phyloP scores from a whole-genome alignment of 805 yeast genomes.

The Diddensiella caesifluorescens region DNA sequence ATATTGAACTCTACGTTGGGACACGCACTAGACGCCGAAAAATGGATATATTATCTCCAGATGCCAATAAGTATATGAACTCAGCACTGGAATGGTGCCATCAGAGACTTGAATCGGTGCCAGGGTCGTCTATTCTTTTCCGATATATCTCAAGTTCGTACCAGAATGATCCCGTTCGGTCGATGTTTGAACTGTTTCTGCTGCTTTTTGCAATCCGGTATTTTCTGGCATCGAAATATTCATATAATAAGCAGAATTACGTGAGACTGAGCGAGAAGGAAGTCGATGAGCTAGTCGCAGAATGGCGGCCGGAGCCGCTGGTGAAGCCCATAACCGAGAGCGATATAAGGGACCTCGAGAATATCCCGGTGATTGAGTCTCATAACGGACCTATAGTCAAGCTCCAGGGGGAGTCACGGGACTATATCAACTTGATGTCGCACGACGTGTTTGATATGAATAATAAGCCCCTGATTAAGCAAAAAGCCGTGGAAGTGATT shows the following conservation, averaged over 20 bases:
- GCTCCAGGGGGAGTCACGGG: constrained; percentile 27
- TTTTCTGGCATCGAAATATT: constrained; percentile 71
- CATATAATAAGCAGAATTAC: constrained; percentile 65
- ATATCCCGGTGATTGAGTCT: constrained; percentile 58
- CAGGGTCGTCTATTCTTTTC: constrained; percentile 37
- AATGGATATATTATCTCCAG: constrained; percentile 23
- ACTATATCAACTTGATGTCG: constrained; percentile 55
- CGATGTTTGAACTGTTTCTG: constrained; percentile 70
- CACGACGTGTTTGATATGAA: constrained; percentile 67
- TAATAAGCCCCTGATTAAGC: constrained; percentile 40
- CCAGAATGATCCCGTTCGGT: constrained; percentile 89
- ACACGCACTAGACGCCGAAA: neutral
- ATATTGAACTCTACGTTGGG: too few relatives aligned
- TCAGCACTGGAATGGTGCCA: constrained; percentile 9
- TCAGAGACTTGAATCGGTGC: constrained; percentile 23
- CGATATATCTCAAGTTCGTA: constrained; percentile 80
- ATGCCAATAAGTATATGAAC: constrained; percentile 18
- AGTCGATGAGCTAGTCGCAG: constrained; percentile 75
- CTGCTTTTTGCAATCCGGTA: constrained; percentile 79
- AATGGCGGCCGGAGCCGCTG: constrained; percentile 89
- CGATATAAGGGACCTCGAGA: constrained; percentile 57
- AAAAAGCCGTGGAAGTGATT: constrained; percentile 54
- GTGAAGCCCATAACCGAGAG: constrained; percentile 46
- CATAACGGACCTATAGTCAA: constrained; percentile 40
- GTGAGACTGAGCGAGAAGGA: constrained; percentile 51